A percentile compares a stretch with the other conserved stretches of the same genome.
phyloP scores from a whole-genome alignment of 2,329 filamentous ascomycete genomes.

The Sclerotinia spermophila region DNA sequence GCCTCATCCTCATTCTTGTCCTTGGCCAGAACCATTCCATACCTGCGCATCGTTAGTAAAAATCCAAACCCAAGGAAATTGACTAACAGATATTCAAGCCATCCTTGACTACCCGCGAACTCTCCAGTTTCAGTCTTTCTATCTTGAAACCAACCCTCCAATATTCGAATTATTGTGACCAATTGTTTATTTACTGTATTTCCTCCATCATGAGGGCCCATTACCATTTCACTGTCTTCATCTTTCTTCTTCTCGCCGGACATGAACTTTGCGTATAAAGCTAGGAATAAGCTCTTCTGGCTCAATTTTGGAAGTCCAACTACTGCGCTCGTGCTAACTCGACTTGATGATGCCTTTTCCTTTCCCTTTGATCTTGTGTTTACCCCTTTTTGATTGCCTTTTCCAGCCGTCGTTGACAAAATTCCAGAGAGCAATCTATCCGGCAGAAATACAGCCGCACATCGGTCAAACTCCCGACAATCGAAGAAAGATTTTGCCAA shows the following conservation, averaged over 20 bases:
- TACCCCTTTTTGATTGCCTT: slow-evolving; percentile 39
- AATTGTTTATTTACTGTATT: slow-evolving; percentile 83
- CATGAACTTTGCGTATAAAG: slow-evolving; percentile 87
- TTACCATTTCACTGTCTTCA: slow-evolving; percentile 95
- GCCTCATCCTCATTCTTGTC: slow-evolving; percentile 86
- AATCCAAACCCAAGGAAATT: not conserved
- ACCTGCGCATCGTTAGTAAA: slow-evolving; percentile 45
- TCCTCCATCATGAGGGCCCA: slow-evolving; percentile 87
- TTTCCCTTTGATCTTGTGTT: slow-evolving; percentile 61
- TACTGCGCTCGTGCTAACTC: slow-evolving; percentile 19
- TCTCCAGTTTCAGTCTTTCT: slow-evolving; percentile 56
- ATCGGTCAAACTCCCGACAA: slow-evolving; percentile 91
- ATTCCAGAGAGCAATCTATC: slow-evolving; percentile 69
- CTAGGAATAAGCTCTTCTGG: slow-evolving; percentile 88
- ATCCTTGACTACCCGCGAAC: slow-evolving; percentile 71
- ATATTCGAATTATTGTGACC: slow-evolving; percentile 65
- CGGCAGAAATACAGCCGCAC: slow-evolving; percentile 84
- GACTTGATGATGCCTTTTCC: slow-evolving; percentile 36
- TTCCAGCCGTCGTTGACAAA: slow-evolving; percentile 44
- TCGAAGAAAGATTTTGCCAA: slow-evolving; percentile 94
- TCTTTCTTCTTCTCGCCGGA: slow-evolving; percentile 94
- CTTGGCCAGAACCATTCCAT: slow-evolving; percentile 85
- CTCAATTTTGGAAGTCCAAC: slow-evolving; percentile 58
- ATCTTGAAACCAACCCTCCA: slow-evolving; percentile 78
- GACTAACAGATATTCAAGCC: slow-evolving; percentile 75